These are phyloP conservation scores for Volvox carteri DNA, from an alignment of 163 green algal species.

Conservation along the genomic window DNA sequence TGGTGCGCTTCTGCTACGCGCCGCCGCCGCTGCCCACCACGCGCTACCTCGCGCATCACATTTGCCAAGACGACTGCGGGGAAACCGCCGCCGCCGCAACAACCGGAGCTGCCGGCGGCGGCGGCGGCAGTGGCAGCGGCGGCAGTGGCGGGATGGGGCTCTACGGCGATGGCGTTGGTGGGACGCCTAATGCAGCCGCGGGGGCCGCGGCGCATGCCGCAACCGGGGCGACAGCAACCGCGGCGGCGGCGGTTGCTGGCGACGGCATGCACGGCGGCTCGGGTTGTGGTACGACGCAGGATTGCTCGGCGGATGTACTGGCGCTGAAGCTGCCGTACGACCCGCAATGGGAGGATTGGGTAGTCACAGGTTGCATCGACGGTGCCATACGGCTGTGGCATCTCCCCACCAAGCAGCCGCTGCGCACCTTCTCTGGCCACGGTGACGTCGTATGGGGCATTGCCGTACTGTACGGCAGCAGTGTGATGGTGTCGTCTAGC, in stretches of 20 bases:
- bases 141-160: background rate
- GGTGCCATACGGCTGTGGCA: constrained; percentile 43
- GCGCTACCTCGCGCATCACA: constrained; percentile 20
- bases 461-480: constrained; percentile 8
- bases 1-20: constrained; percentile 48
- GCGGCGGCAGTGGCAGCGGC: background rate
- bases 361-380: constrained; percentile 47
- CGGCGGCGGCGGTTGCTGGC: background rate
- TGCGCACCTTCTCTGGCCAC: constrained; percentile 22
- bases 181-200: background rate
- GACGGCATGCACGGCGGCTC: background rate
- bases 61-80: background rate
- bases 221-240: background rate
- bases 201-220: background rate
- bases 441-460: constrained; percentile 44
- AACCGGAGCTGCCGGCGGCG: background rate
- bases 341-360: constrained; percentile 35
- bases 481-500: constrained; percentile 30
- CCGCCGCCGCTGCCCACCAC: constrained; percentile 31
- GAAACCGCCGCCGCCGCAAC: background rate
- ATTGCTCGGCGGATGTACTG: background rate
- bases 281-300: too few relatives aligned
- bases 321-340: constrained; percentile 6
- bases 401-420: constrained; percentile 9
- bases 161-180: background rate